Evolutionary conservation across 177 flowering plant genomes (phyloP), one percentile per base, ranked within the genome.

Genomic region (Vitis hybrid): DNA sequence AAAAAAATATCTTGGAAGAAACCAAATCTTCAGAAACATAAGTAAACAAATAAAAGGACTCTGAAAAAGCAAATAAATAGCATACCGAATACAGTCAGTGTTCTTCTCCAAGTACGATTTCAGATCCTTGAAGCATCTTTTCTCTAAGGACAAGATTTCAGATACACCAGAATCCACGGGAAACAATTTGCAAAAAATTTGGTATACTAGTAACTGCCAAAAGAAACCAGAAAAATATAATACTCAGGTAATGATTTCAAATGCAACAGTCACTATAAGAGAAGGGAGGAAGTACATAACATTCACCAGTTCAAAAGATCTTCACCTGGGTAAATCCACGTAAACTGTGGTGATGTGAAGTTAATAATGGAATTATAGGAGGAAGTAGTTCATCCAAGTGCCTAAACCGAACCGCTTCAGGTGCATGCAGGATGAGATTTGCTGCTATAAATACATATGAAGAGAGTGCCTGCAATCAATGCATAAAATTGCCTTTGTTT

Each of bases 391-490:
- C 90, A 72, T 81, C 77, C 81, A 93, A 79, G 78, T 87, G 91
- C 66, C 71, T 82, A 46, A 74, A 75, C 60, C 79, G 87, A 73
- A 70, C 68, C 7, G 30, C 82, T 58, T 81, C 77, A 57, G 78
- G 56, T 69, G 97, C 76, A 79, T 95, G 91, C 55, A 93, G 93
- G 73, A 95, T 91, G 70, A 95, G 75, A 83, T 93, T 93, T 40
- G 99, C 90, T 18, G 98, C 93, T 70, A 95, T 84, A 74, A 89
- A 95, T 65, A 95, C 97, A 83, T 95, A 95, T n/a, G 99, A 95
- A 55, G 99, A 85, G 11, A 95, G 92, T 64, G 98, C 98, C 98
- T 92, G 89, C 83, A 83, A 46, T 73, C 46, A 50, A 66, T 68
- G 48, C 6, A 40, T 30, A 57, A 55, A 64, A 48, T 62, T 15